phyloP scores from a whole-genome alignment of 1,284 basidiomycete species.

The Veloboletus limbatus region DNA sequence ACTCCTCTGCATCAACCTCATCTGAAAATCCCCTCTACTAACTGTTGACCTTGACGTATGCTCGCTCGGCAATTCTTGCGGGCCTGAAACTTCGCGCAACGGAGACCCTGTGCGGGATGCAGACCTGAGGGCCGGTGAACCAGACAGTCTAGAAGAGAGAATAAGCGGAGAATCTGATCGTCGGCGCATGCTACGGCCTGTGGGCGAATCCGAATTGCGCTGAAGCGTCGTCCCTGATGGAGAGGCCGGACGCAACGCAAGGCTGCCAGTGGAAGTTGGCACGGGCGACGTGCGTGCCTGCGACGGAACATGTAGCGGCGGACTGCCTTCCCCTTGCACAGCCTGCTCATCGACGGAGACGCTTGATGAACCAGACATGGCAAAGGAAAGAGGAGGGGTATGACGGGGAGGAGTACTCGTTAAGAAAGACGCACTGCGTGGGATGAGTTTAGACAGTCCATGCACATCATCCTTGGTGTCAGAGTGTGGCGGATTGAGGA shows the following conservation, averaged over 20 bases:
- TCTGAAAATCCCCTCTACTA: constrained; percentile 51
- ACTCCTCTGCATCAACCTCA: constrained; percentile 45
- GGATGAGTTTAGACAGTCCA: constrained; percentile 25
- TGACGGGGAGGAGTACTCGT: constrained; percentile 30
- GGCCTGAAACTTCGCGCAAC: constrained; percentile 23
- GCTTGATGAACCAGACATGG: constrained; percentile 17
- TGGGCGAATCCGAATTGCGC: constrained; percentile 16
- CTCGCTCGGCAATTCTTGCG: constrained; percentile 24
- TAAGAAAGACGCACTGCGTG: constrained; percentile 21
- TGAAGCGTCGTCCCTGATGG: constrained; percentile 12
- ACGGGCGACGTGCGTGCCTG: constrained; percentile 3
- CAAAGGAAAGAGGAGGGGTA: constrained; percentile 20
- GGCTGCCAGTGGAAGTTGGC: neutral
- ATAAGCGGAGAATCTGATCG: constrained; percentile 26
- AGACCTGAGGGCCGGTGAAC: constrained; percentile 21
- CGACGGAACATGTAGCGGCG: constrained; percentile 1
- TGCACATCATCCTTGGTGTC: constrained; percentile 11
- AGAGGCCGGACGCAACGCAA: constrained; percentile 8
- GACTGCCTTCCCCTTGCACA: constrained; percentile 7
- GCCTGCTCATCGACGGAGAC: constrained; percentile 11
- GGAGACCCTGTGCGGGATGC: constrained; percentile 30
- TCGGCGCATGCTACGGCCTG: constrained; percentile 10
- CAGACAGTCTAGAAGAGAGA: constrained; percentile 13
- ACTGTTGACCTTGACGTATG: constrained; percentile 40
- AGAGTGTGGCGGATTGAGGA: constrained; percentile 13